A percentile compares a stretch with the other conserved stretches of the same genome.
phyloP scores from a whole-genome alignment of 140 eudicot genomes.

The Bidens hawaiensis region DNA sequence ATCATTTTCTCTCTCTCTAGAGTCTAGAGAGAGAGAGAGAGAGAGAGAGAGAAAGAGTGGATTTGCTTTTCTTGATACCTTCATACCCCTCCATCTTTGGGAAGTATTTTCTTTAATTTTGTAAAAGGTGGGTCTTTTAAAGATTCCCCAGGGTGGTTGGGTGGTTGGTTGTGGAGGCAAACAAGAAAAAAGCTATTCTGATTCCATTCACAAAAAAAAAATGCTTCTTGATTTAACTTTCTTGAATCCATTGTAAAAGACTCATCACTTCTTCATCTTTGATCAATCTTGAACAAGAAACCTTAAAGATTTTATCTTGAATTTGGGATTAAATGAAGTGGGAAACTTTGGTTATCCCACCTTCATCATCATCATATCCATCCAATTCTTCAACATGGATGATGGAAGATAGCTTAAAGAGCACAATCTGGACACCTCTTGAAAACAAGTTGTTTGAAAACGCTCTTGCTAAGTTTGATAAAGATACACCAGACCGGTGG shows the following conservation, averaged over 20 bases:
- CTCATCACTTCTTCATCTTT: slow-evolving; percentile 34
- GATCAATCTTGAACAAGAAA: slow-evolving; percentile 3
- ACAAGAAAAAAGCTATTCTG: slow-evolving; percentile 61
- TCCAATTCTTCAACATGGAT: slow-evolving; percentile 51
- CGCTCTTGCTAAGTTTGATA: too few relatives aligned
- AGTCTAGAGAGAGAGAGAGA: too few relatives aligned
- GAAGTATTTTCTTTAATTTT: slow-evolving; percentile 45
- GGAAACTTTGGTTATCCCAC: slow-evolving; percentile 55
- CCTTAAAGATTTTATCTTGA: slow-evolving; percentile 6
- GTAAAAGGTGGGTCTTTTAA: slow-evolving; percentile 60
- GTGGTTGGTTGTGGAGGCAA: slow-evolving; percentile 37
- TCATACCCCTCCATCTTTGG: slow-evolving; percentile 25
- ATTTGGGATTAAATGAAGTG: slow-evolving; percentile 37
- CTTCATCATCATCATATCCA: slow-evolving; percentile 43
- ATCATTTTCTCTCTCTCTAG: neutral
- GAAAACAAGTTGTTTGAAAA: too few relatives aligned
- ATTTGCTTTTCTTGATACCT: slow-evolving; percentile 28
- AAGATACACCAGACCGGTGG: slow-evolving; percentile 76
- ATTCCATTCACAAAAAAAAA: slow-evolving; percentile 46
- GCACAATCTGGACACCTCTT: slow-evolving; percentile 53
- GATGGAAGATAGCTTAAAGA: slow-evolving; percentile 49
- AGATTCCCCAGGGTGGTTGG: slow-evolving; percentile 61
- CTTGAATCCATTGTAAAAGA: slow-evolving; percentile 41
- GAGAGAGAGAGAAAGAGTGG: slow-evolving; percentile 20
- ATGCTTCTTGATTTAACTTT: slow-evolving; percentile 58